phyloP scores from a whole-genome alignment of 495 filamentous ascomycete genomes.

The Pseudotulostoma volvatum region DNA sequence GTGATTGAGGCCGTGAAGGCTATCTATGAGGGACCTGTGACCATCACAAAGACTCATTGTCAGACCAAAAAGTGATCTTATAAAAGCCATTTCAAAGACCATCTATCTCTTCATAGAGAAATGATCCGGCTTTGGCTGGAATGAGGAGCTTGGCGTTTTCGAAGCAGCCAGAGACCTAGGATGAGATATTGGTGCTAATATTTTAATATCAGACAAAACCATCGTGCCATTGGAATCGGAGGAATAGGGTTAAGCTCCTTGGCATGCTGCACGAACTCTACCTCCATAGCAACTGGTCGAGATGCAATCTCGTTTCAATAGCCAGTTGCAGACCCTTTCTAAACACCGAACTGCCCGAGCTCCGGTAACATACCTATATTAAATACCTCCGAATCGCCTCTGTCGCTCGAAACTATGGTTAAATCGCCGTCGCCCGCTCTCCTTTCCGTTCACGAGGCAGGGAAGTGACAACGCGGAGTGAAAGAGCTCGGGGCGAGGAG shows the following conservation, averaged over 20 bases:
- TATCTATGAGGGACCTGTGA: not conserved
- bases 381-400: no score
- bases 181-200: no score
- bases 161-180: not conserved
- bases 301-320: no score
- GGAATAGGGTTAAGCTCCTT: no score
- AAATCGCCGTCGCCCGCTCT: not conserved
- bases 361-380: no score
- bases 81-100: not conserved
- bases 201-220: no score
- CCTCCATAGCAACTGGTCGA: no score
- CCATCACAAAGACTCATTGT: not conserved
- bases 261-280: no score
- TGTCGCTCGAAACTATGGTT: not conserved
- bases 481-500: not conserved
- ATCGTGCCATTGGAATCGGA: no score
- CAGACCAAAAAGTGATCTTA: not conserved
- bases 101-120: not conserved
- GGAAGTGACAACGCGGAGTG: not conserved
- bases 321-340: no score
- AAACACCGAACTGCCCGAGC: no score
- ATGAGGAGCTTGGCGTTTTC: not conserved
- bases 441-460: not conserved
- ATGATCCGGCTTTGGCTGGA: not conserved
- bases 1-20: not conserved